Conservation (phyloP, 2,329 filamentous ascomycete genomes). For the Hymenoscyphus albidus region DNA sequence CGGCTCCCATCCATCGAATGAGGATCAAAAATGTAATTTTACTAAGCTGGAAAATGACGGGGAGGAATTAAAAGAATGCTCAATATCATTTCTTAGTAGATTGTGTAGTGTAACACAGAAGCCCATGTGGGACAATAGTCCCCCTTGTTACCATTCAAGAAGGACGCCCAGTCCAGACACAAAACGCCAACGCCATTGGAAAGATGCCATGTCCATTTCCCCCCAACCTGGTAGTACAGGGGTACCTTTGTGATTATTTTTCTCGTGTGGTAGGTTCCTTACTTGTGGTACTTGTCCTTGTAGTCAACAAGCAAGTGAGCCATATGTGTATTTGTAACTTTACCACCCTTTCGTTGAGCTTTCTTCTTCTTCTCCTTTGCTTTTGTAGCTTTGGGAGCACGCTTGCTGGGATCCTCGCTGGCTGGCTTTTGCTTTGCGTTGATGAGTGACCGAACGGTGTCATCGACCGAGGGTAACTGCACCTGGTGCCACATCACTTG, state of each 20-base stretch:
- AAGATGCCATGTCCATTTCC: background rate
- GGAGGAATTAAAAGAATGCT: background rate
- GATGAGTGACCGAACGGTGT: conserved; percentile 39
- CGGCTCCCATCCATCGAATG: background rate
- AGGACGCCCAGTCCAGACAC: background rate
- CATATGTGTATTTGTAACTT: conserved; percentile 37
- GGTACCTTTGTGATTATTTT: background rate
- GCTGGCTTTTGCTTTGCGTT: conserved; percentile 38
- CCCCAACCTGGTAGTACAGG: background rate
- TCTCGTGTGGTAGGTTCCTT: background rate
- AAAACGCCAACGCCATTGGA: conserved; percentile 14
- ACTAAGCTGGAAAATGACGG: background rate
- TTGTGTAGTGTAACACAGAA: background rate
- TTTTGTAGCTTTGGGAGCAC: conserved; percentile 35
- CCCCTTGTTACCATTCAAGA: background rate
- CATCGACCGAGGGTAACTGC: conserved; percentile 57
- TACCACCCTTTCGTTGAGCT: conserved; percentile 34
- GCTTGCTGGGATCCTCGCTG: conserved; percentile 37
- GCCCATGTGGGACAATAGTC: too few relatives aligned
- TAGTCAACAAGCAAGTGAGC: conserved; percentile 31
- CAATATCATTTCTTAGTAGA: background rate
- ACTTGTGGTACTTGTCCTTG: conserved; percentile 7
- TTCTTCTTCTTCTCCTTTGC: conserved; percentile 38
- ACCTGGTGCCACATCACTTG: conserved; percentile 78
- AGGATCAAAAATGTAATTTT: background rate